Evolutionary conservation across 2,329 filamentous ascomycete genomes (phyloP), one percentile per base, ranked within the genome.

Genomic region (Ophiostoma ulmi): DNA sequence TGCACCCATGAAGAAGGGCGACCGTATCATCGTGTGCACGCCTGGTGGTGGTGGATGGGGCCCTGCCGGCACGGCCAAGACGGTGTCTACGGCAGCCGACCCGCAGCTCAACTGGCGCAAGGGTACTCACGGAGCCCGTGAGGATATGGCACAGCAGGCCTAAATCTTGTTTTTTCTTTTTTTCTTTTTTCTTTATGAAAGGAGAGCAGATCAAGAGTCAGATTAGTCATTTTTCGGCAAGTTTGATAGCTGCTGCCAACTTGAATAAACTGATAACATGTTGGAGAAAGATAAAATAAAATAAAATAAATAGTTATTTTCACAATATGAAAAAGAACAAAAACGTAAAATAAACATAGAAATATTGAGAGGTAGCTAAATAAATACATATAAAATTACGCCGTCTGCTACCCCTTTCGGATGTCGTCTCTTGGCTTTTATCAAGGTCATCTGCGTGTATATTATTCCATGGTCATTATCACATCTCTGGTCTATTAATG

Each of bases 41-140:
- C 92, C 92, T 2, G 92, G 92, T 39, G 92, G 92, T 70, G 92
- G 92, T 61, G 92, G 89, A 0, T 94, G 91, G 90, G 91, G 91
- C 0, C 79, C 78, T 55, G 81, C 83, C 0, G 90, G 88, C 0
- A 82, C 85, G 70, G 83, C 86, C 75, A 89, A 84, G 77, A 80
- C 83, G 48, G 81, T 83, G 68, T 82, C 80, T 52, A 1, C 70
- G 31, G 75, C 78, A 69, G 78, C 79, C 68, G 92, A 97, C 80
- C 81, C 81, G 63, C 85, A 79, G 20, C 79, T 80, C 70, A 77
- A 76, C 11, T 88, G 86, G 86, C 82, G 81, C 74, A 86, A 84
- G 76, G 87, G 87, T 0, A 87, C 85, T 70, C 83, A 84, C 75
- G 85, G 82, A 11, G 83, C 82, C 26, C 81, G 87, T 74, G 86